Conservation (phyloP, 2,329 filamentous ascomycete species). For the Arthroderma uncinatum region DNA sequence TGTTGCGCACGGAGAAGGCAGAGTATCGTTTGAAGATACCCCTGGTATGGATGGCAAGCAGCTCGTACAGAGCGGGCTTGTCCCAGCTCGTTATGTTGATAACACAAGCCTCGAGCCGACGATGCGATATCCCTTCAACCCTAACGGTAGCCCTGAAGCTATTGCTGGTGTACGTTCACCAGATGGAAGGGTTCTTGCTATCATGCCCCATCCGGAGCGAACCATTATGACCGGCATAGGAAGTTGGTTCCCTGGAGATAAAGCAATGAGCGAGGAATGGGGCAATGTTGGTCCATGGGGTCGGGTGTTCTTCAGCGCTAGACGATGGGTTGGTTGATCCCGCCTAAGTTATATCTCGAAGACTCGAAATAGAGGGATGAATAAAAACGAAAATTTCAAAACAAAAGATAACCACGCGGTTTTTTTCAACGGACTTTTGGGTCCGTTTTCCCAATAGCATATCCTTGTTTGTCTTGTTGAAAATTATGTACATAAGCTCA, state of each 20-base stretch:
- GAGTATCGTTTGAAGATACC: constrained; percentile 56
- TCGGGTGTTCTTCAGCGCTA: constrained; percentile 74
- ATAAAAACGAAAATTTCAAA: neutral
- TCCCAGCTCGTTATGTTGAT: constrained; percentile 74
- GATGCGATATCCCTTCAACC: constrained; percentile 78
- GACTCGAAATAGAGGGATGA: neutral
- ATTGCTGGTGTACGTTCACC: constrained; percentile 68
- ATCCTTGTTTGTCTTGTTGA: neutral
- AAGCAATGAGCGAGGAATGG: constrained; percentile 48
- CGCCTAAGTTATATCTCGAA: neutral
- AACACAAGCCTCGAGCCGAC: constrained; percentile 61
- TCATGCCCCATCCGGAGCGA: constrained; percentile 94
- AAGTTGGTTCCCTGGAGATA: constrained; percentile 59
- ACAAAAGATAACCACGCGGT: neutral
- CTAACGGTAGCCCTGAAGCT: constrained; percentile 71
- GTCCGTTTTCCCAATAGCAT: neutral
- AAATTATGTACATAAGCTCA: neutral
- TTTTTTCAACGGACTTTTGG: neutral
- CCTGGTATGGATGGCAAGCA: constrained; percentile 34
- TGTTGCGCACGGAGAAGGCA: constrained; percentile 83
- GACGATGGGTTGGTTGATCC: constrained; percentile 65
- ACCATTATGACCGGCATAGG: constrained; percentile 69
- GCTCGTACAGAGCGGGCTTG: constrained; percentile 56
- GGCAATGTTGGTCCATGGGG: constrained; percentile 77
- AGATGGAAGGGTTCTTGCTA: constrained; percentile 69